phyloP scores from a whole-genome alignment of 768 basidiomycete species.

The Kwoniella sp. region DNA sequence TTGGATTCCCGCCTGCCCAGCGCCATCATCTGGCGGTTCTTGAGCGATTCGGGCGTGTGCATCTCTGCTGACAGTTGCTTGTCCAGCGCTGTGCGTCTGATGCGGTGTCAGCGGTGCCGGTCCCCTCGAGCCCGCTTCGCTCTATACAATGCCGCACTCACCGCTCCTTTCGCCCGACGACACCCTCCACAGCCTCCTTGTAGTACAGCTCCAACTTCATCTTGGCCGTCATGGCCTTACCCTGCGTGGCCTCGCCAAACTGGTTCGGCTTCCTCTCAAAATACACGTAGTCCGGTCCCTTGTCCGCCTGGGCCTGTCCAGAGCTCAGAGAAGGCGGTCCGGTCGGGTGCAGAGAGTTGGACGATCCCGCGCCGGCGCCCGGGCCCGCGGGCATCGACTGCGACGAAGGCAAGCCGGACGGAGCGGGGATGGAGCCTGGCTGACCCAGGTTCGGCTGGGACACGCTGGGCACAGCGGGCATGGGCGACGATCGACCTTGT shows the following conservation, averaged over 20 bases:
- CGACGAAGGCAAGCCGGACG: neutral
- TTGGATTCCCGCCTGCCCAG: slow-evolving; percentile 52
- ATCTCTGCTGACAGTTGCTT: slow-evolving; percentile 41
- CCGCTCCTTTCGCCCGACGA: slow-evolving; percentile 90
- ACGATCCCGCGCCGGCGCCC: too few relatives aligned
- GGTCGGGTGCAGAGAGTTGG: slow-evolving; percentile 6
- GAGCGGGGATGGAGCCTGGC: slow-evolving; percentile 17
- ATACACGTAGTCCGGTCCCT: slow-evolving; percentile 74
- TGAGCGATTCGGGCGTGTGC: slow-evolving; percentile 42
- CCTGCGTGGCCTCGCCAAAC: slow-evolving; percentile 74
- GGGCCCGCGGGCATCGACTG: too few relatives aligned
- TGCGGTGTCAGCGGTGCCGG: neutral
- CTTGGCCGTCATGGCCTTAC: slow-evolving; percentile 84
- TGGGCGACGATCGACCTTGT: slow-evolving; percentile 17
- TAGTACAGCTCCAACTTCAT: slow-evolving; percentile 95
- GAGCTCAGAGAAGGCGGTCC: neutral
- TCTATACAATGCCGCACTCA: too few relatives aligned
- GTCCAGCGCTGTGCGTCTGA: slow-evolving; percentile 44
- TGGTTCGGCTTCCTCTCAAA: slow-evolving; percentile 74
- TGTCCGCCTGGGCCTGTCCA: slow-evolving; percentile 18
- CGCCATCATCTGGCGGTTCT: slow-evolving; percentile 42
- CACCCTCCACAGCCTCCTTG: slow-evolving; percentile 91
- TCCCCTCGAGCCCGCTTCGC: neutral
- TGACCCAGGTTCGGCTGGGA: slow-evolving; percentile 23
- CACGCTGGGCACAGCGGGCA: slow-evolving; percentile 23